A percentile compares a stretch with the other conserved stretches of the same genome.
Evolutionary conservation across 345 rosid genomes (phyloP).

Genomic region (Acer saccharum): DNA sequence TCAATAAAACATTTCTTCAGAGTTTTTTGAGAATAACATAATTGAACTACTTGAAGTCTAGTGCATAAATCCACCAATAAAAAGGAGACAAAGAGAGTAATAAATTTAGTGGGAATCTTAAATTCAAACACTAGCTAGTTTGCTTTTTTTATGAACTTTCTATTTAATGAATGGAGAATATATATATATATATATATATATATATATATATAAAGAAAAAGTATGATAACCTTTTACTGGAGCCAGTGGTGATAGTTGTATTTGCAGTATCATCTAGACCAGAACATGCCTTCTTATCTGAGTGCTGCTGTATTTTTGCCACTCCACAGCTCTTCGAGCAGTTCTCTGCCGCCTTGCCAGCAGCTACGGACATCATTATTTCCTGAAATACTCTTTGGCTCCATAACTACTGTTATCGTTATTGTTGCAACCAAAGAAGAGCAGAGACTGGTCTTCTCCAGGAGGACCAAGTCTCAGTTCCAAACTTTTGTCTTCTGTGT

Average conservation of each 20-base stretch:
- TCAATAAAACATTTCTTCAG: neutral
- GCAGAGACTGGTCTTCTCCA: conserved; percentile 22
- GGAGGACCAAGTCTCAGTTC: conserved; percentile 53
- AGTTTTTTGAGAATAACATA: no score
- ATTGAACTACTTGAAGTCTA: no score
- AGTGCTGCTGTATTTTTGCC: conserved; percentile 15
- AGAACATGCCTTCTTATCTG: conserved; percentile 24
- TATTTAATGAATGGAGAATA: neutral
- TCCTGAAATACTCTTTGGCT: conserved; percentile 33
- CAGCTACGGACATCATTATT: conserved; percentile 16
- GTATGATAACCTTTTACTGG: conserved; percentile 33
- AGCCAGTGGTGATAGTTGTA: neutral
- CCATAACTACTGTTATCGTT: conserved; percentile 13
- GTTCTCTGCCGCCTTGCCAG: conserved; percentile 10
- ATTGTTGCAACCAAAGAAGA: conserved; percentile 4
- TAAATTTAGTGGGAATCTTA: neutral
- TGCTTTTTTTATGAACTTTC: conserved; percentile 1
- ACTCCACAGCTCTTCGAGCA: conserved; percentile 15
- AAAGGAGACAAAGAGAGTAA: no score
- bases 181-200: no score
- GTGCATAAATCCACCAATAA: no score
- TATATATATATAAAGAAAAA: no score
- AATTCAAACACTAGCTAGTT: neutral
- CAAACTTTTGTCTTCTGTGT: conserved; percentile 35
- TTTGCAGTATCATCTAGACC: conserved; percentile 17